Base-by-base conservation (phyloP, 768 basidiomycete genomes). In the Lactarius evosmus region DNA sequence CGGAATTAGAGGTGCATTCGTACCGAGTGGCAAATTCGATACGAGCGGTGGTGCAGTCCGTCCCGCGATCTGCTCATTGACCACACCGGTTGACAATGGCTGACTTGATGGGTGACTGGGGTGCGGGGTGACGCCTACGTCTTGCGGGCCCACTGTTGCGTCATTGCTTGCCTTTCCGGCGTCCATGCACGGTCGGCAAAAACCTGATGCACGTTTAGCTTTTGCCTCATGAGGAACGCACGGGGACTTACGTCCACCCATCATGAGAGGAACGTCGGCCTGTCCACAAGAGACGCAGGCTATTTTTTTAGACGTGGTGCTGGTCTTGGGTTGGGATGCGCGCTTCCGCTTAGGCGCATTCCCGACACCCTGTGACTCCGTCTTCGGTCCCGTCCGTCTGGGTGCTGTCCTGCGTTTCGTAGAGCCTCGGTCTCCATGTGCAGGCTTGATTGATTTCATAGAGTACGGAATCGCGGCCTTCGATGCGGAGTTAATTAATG, bases 191-290 rank as follows among this genome's bases (percentile, higher is more conserved):
- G 82, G 80, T 25, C 87, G 82, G 74, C 88, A 91, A 70, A 80
- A 89, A 63, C 85, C 88, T 90, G 53, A 16, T 34, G 17, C 49
- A 2, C n/a, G n/a, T 58, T 58, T 64, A 34, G 38, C 51, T 9
- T 22, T 44, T 66, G 36, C 58, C 52, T 49, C 25, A 57, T 11
- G 54, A 54, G 30, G 33, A 60, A 54, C n/a, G 19, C 25, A 32
- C 38, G 14, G 22, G n/a, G 29, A 80, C 88, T 80, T 67, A 90
- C 89, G 80, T 46, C 89, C 89, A 62, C 88, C 88, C 71, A 86
- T 78, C 58, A 90, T 83, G n/a, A 91, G 77, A 7, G 89, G 89
- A 16, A 91, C 89, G 69, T 88, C 86, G 17, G 80, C 82, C 71
- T 83, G 80, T 50, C 82, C 81, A 72, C 89, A 91, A 7, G 82